These are phyloP conservation scores for Aaosphaeria arxii DNA, from an alignment of 2,329 filamentous ascomycete species.

Conservation along the genomic window DNA sequence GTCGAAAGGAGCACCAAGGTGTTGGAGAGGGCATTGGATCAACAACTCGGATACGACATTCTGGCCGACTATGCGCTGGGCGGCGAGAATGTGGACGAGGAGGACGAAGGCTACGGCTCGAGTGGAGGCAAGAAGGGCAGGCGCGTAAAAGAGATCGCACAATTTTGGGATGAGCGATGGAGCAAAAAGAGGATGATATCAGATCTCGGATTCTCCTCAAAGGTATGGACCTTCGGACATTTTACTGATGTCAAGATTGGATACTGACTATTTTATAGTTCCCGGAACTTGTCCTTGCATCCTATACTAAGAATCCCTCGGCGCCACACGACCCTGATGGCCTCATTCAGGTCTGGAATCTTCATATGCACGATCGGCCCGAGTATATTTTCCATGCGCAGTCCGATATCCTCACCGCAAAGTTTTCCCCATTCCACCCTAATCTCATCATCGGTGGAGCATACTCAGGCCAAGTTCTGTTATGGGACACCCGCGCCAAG, in stretches of 20 bases:
- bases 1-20: conserved; percentile 95
- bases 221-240: conserved; percentile 47
- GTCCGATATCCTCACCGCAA: conserved; percentile 90
- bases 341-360: conserved; percentile 94
- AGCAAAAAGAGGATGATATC: conserved; percentile 98
- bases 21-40: conserved; percentile 89
- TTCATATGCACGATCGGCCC: conserved; percentile 87
- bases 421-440: conserved; percentile 98
- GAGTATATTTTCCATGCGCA: conserved; percentile 97
- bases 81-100: conserved; percentile 73
- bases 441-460: conserved; percentile 94
- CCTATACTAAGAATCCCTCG: conserved; percentile 96
- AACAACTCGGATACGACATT: conserved; percentile 94
- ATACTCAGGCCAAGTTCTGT: conserved; percentile 91
- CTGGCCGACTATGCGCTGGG: conserved; percentile 89
- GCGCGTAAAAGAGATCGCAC: conserved; percentile 80
- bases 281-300: conserved; percentile 85
- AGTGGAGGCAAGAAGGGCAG: conserved; percentile 68
- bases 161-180: conserved; percentile 94
- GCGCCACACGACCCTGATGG: conserved; percentile 92
- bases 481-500: conserved; percentile 94
- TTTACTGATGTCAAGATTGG: background rate
- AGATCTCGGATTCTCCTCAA: conserved; percentile 90
- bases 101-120: conserved; percentile 70
- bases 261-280: conserved; percentile 50